These are phyloP conservation scores for Agaricus subrufescens DNA, from an alignment of 768 basidiomycete genomes.

Conservation along the genomic window DNA sequence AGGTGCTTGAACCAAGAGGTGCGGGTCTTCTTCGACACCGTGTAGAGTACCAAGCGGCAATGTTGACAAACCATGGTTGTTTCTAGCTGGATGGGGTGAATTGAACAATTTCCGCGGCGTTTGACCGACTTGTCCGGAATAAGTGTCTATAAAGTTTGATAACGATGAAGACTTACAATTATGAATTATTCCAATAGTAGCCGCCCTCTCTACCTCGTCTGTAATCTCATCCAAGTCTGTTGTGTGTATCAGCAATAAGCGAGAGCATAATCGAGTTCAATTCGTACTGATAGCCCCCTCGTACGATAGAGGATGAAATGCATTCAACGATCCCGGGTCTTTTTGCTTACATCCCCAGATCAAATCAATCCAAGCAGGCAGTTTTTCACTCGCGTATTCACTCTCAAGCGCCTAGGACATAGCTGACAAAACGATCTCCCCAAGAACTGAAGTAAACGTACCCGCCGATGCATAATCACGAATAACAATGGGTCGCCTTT, in stretches of 20 bases:
- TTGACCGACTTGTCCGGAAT: slow-evolving; percentile 64
- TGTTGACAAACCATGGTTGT: slow-evolving; percentile 64
- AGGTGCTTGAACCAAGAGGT: slow-evolving; percentile 55
- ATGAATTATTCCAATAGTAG: slow-evolving; percentile 92
- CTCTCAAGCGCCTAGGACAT: slow-evolving; percentile 78
- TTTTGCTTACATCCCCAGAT: slow-evolving; percentile 89
- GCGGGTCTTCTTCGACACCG: slow-evolving; percentile 83
- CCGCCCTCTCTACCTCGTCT: slow-evolving; percentile 84
- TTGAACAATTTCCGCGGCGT: slow-evolving; percentile 86
- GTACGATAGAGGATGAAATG: slow-evolving; percentile 91
- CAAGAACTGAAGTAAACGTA: slow-evolving; percentile 23
- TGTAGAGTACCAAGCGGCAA: slow-evolving; percentile 68
- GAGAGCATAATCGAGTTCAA: background rate
- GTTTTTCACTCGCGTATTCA: slow-evolving; percentile 74
- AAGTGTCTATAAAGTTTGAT: background rate
- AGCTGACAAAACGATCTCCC: background rate
- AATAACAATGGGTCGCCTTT: slow-evolving; percentile 80
- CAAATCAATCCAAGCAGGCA: slow-evolving; percentile 90
- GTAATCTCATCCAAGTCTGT: slow-evolving; percentile 81
- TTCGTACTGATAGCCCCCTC: slow-evolving; percentile 77
- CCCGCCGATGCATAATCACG: slow-evolving; percentile 70
- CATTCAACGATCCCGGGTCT: slow-evolving; percentile 72
- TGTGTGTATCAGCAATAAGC: background rate
- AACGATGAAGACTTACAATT: slow-evolving; percentile 56
- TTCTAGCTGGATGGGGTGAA: slow-evolving; percentile 68